A percentile compares a stretch with the other conserved stretches of the same genome.
Evolutionary conservation across 2,329 filamentous ascomycete species (phyloP).

Genomic region (Beauveria medogensis): DNA sequence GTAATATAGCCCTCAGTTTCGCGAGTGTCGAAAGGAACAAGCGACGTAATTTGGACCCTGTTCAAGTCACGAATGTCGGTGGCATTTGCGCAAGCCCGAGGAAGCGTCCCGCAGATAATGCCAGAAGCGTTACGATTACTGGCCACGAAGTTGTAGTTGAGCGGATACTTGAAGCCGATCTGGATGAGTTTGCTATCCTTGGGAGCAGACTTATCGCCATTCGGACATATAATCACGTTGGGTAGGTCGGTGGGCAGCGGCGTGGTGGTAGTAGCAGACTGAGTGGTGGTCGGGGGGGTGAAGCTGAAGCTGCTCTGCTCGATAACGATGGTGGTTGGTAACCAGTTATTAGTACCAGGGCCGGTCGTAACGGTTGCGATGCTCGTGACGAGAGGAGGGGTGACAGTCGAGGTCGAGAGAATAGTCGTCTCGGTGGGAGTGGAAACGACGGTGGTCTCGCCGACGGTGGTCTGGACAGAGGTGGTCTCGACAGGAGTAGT

Average conservation of each 20-base stretch:
- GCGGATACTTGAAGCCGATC: constrained; percentile 70
- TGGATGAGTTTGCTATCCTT: constrained; percentile 66
- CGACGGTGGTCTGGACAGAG: neutral
- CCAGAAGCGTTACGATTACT: constrained; percentile 61
- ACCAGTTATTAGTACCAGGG: constrained; percentile 36
- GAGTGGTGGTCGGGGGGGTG: constrained; percentile 18
- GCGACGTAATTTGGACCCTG: constrained; percentile 58
- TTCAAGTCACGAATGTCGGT: constrained; percentile 41
- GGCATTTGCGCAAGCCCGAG: constrained; percentile 59
- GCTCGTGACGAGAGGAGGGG: constrained; percentile 27
- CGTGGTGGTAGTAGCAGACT: constrained; percentile 33
- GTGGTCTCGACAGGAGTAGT: neutral
- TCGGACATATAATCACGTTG: constrained; percentile 64
- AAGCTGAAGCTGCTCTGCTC: constrained; percentile 36
- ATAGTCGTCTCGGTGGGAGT: constrained; percentile 11
- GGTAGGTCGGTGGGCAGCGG: constrained; percentile 61
- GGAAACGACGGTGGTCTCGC: neutral
- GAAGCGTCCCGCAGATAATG: constrained; percentile 78
- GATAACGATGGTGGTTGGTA: constrained; percentile 55
- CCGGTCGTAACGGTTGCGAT: constrained; percentile 35
- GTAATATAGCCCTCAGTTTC: constrained; percentile 67
- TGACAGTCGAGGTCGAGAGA: neutral
- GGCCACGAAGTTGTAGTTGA: constrained; percentile 82
- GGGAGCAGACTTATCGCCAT: constrained; percentile 44
- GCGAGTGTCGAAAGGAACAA: constrained; percentile 70